Evolutionary conservation across 1,284 basidiomycete species (phyloP).

Genomic region (Ustilago shanxiensis): DNA sequence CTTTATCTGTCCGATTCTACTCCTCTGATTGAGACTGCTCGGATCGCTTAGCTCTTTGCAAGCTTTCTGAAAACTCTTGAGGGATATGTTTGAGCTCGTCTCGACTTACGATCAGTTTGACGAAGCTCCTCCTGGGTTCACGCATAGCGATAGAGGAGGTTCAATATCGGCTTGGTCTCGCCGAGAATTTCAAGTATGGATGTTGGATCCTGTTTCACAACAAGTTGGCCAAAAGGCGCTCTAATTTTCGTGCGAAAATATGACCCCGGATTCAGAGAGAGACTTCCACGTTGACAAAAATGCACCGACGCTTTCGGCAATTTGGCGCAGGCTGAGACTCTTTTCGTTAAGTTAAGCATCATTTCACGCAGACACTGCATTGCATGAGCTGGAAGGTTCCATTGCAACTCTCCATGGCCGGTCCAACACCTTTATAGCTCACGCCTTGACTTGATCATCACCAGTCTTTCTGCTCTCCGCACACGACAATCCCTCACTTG

Average conservation of each 20-base stretch:
- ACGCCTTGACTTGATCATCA: neutral
- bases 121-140: too few species aligned
- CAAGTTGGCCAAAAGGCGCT: neutral
- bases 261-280: neutral
- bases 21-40: neutral
- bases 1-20: neutral
- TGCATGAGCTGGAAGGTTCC: constrained; percentile 10
- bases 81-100: neutral
- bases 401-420: neutral
- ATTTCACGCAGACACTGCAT: constrained; percentile 4
- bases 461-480: neutral
- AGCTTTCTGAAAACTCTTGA: neutral
- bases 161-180: too few species aligned
- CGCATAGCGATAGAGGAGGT: too few species aligned
- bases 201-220: neutral
- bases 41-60: neutral
- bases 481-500: neutral
- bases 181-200: too few species aligned
- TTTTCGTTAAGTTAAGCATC: neutral
- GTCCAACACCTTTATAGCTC: neutral
- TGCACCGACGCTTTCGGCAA: constrained; percentile 10
- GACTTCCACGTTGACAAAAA: constrained; percentile 6
- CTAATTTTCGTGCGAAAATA: neutral
- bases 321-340: constrained; percentile 2
- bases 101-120: too few species aligned